A percentile compares a stretch with the other conserved stretches of the same genome.
Conservation (phyloP, 768 basidiomycete genomes). For the Agaricus subrufescens region DNA sequence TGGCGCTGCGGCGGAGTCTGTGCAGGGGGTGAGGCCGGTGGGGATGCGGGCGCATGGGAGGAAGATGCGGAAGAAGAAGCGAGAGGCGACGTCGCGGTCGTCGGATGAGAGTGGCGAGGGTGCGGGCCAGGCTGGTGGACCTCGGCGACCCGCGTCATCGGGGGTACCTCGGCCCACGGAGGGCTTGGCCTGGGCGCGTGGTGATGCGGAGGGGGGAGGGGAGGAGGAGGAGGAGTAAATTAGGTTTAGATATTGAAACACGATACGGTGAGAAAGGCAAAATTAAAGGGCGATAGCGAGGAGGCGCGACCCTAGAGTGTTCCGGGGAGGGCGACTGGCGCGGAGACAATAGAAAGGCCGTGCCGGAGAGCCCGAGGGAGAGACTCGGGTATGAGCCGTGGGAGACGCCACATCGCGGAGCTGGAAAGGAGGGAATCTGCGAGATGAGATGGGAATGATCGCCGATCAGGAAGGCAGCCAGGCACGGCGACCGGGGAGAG, state of each 20-base stretch:
- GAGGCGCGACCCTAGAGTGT: background rate
- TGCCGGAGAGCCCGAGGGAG: no score
- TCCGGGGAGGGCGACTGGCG: background rate
- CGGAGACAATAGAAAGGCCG: background rate
- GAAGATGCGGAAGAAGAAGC: slow-evolving; percentile 44
- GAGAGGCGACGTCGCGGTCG: slow-evolving; percentile 21
- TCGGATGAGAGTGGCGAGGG: background rate
- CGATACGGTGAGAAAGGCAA: no score
- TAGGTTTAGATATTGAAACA: background rate
- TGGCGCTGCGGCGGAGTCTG: slow-evolving; percentile 17
- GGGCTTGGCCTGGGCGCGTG: no score
- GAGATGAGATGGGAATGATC: slow-evolving; percentile 42
- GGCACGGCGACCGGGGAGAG: slow-evolving; percentile 35
- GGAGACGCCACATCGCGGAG: slow-evolving; percentile 20
- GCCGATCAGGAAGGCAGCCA: slow-evolving; percentile 54
- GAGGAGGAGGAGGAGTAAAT: background rate
- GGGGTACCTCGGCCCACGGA: background rate
- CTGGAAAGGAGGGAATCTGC: slow-evolving; percentile 24
- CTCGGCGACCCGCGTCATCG: background rate
- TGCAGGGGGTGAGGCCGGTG: slow-evolving; percentile 29
- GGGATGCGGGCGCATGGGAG: slow-evolving; percentile 52
- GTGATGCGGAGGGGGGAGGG: background rate
- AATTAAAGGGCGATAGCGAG: no score
- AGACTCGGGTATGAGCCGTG: no score
- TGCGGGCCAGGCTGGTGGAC: background rate